Base-by-base conservation (phyloP, 768 basidiomycete species). In the Candolleomyces eurysporus region DNA sequence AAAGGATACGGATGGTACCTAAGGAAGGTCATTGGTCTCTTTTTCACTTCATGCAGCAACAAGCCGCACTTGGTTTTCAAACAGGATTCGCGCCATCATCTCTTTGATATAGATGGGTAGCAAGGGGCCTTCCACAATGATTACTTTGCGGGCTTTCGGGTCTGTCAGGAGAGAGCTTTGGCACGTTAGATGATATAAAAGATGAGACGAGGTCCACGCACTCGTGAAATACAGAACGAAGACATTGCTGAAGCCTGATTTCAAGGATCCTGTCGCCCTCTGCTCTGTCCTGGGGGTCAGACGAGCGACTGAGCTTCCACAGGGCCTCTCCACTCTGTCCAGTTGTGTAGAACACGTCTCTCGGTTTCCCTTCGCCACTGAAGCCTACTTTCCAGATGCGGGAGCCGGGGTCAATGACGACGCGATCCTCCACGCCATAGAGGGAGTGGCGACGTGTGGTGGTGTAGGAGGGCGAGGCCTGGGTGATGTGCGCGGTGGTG, bases 331-430 rank as follows among this genome's bases (percentile, higher is more conserved):
- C 79, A 13, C 69, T 74, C 32, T 75, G 67, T 14, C 75, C 70
- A 14, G 79, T 80, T 0, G 86, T 81, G 66, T 82, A 84, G 71
- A 96, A 91, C n/a, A 95, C 88, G 59, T 94, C 90, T 67, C 97
- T 76, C 9, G 97, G 95, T 61, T 87, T 82, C 4, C 94, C 88
- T 77, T 99, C 97, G 14, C 96, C 96, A 68, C 94, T 96, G 78
- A 98, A 98, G 2, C 97, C 97, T 11, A 96, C 92, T 76, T 96
- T 97, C 96, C 96, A 98, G 62, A 95, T 83, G 57, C 89, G 82
- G 50, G 92, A 94, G 19, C 97, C 97, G 22, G 95, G 90, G 73
- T 99, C 97, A 64, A 99, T 90, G 60, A 99, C 85, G 46, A 98
- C 85, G 50, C 96, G 84, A 75, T 98, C 97, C 71, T 99, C 97